Evolutionary conservation across 140 eudicot species (phyloP), one percentile per base, ranked within the genome.

Genomic region (Anethum foeniculum): DNA sequence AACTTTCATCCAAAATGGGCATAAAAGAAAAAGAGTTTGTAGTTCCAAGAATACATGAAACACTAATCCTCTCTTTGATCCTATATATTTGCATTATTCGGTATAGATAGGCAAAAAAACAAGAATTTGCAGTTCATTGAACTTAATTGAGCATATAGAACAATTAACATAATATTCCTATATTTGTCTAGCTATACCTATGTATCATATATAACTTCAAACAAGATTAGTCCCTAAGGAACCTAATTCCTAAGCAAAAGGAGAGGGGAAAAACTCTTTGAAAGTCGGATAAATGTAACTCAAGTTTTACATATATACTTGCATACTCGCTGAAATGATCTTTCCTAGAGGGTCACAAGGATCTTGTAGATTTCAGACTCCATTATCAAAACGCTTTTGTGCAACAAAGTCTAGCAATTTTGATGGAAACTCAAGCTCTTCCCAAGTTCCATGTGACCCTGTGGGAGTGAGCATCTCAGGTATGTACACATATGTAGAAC

Each of bases 371-470:
- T 4, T 25, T 27, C 47, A n/a, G 19, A 27, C 19, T 27, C 23
- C 60, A 25, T 43, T 7, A 19, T 41, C 54, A 28, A 0, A 74
- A 74, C 38, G n/a, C 6, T 43, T 41, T 73, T 19, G 54, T 1
- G 58, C 32, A 10, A 39, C 28, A 10, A 74, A 74, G 3, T 67
- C 18, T 15, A 67, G 72, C 72, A 65, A 65, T 14, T 64, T 13
- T 65, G 21, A 65, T 65, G 72, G 43, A 67, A 67, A 67, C 32
- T 67, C 43, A 67, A 25, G 78, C 7, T 74, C 51, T 27, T 8
- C 9, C 30, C 43, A 12, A 46, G 34, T 47, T 75, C 79, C 79
- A 75, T 75, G 79, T 75, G 79, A 75, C 79, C 79, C 79, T 75
- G 79, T 75, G 79, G 79, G 79, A 75, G 79, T 75, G 79, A 75